Evolutionary conservation across 495 filamentous ascomycete genomes (phyloP), one percentile per base, ranked within the genome.

Genomic region (Stereocaulon alpinum): DNA sequence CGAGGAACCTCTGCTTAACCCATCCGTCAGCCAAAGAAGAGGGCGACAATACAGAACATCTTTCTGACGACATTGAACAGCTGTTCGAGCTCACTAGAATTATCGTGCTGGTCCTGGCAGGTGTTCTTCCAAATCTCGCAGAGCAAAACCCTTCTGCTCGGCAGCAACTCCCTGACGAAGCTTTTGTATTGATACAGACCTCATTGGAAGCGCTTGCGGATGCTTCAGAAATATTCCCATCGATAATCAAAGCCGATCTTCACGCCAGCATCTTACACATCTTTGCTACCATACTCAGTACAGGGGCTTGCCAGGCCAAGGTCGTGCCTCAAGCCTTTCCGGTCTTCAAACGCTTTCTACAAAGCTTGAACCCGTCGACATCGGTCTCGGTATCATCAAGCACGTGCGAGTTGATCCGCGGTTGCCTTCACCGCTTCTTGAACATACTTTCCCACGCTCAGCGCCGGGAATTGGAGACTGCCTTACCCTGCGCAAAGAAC

Each of bases 211-310:
- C 94, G 11, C 81, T 99, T 2, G 93, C 96, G 0, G 89, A 96
- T 64, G 89, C 92, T 1, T 89, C 94, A 9, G 87, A 91, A 50
- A 89, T 96, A 17, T 99, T 99, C 73, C 93, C 93, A 0, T 84
- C 87, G 0, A 88, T 99, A 63, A 99, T 99, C 73, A 90, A 91
- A 70, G 90, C 90, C 51, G 93, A 99, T 69, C 80, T 99, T 11
- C 89, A 99, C 69, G 92, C 93, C 47, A 96, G 91, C 68, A 95
- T 97, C 64, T 77, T 97, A 40, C 92, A 99, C 71, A 95, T 97
- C 27, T 97, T 97, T 69, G 86, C 86, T 44, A 95, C 88, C 5
- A 94, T 96, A 51, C 84, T 99, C 6, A 86, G 86, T 15, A 96
- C 89, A 0, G 83, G 86, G 2, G 76, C 85, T 29, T 96, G 91